Conservation (phyloP, 2,329 filamentous ascomycete genomes). For the Ophiostoma ips region DNA sequence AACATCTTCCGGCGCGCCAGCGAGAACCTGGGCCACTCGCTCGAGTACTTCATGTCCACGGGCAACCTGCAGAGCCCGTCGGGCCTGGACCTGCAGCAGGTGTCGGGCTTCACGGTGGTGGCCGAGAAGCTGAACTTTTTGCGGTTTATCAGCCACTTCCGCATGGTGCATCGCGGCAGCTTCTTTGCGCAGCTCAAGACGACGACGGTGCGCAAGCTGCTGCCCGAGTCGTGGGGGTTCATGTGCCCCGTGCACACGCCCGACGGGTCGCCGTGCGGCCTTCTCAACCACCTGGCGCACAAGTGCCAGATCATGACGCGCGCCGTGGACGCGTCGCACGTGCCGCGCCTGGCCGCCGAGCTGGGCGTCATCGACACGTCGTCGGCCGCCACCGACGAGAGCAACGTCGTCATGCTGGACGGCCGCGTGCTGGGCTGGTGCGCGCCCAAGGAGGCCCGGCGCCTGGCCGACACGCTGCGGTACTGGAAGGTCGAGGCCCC, state of each 20-base stretch:
- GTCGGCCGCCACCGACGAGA: constrained; percentile 67
- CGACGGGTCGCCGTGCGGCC: constrained; percentile 85
- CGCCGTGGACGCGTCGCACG: constrained; percentile 55
- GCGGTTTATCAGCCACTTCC: constrained; percentile 95
- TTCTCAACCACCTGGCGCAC: constrained; percentile 89
- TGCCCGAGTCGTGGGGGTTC: constrained; percentile 97
- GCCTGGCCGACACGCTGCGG: constrained; percentile 73
- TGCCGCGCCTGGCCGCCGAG: constrained; percentile 62
- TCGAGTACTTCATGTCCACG: constrained; percentile 94
- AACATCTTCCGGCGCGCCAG: constrained; percentile 71
- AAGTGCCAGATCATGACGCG: constrained; percentile 83
- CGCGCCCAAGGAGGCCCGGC: constrained; percentile 64
- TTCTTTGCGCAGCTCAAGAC: constrained; percentile 98
- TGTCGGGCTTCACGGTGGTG: constrained; percentile 88
- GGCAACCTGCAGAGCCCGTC: constrained; percentile 86
- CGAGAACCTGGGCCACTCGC: constrained; percentile 70
- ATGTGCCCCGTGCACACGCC: constrained; percentile 95
- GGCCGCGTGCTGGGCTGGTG: constrained; percentile 85
- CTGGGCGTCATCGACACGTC: constrained; percentile 63
- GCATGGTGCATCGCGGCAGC: constrained; percentile 96
- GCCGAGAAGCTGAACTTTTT: constrained; percentile 99
- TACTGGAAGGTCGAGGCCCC: constrained; percentile 96
- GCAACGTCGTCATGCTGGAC: constrained; percentile 79
- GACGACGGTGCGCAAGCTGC: constrained; percentile 84
- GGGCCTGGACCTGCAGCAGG: constrained; percentile 86